Base-by-base conservation (phyloP, 78 protist genomes). In the Planoprotostelium fungivorum region DNA sequence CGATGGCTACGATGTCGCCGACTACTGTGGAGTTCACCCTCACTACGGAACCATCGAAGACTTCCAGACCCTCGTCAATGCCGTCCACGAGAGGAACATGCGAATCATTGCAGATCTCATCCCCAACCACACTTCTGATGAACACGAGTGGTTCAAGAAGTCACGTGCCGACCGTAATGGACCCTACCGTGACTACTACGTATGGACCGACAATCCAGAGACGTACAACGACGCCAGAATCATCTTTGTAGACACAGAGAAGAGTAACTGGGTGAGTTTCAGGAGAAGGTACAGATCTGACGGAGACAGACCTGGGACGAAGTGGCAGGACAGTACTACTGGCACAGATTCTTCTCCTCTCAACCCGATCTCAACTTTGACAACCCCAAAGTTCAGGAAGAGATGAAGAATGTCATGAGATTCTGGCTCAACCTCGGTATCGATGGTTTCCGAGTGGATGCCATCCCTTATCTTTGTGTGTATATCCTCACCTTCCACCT, bases 281-380 rank as follows among this genome's bases (percentile, higher is more conserved):
- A 37, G 10, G 9, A 1, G 9, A 1, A 28, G 16, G 5, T 16
- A 51, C 5, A 51, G 16, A 51, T 25, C 16, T 51, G 16, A 51
- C 73, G 31, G 1, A 35, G 31, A 25, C 51, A 89, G 96, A 93
- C 96, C 34, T 96, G 34, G 63, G 97, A 96, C 51, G 91, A 84
- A 36, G 63, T 88, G 28, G 93, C 94, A 37, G 89, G 94, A 31
- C 94, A 92, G 91, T 96, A 93, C 88, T 96, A 92, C 93, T 94
- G 94, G 95, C 97, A 96, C 84, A 94, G 96, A 86, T 96, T 96
- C 92, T 94, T 90, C 85, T 86, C 85, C 86, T 88, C 84, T 85
- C 97, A 96, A 88, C 97, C 97, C 37, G 96, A 96, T 90, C 88
- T 96, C 37, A 96, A 96, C 92, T 94, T 91, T 88, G 94, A 92